Evolutionary conservation across 768 basidiomycete species (phyloP).

Genomic region (Dacryopinax primogenitus): DNA sequence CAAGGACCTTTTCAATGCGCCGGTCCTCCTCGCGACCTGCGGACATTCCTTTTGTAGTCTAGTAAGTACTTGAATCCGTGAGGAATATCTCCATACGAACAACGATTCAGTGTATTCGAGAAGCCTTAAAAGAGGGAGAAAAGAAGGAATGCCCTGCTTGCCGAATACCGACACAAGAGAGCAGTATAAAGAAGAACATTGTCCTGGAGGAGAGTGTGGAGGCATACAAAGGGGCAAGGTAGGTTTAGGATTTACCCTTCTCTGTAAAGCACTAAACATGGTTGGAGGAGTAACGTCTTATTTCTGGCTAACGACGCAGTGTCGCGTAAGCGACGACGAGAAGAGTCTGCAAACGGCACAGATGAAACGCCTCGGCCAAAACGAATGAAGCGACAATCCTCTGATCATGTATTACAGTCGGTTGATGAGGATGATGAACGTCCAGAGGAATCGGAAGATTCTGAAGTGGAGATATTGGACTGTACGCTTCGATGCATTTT

Average conservation of each 20-base stretch:
- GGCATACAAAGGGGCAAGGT: slow-evolving; percentile 68
- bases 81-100: background rate
- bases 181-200: slow-evolving; percentile 53
- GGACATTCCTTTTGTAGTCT: slow-evolving; percentile 75
- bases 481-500: slow-evolving; percentile 16
- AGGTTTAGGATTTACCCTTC: slow-evolving; percentile 15
- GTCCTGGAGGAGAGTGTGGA: slow-evolving; percentile 53
- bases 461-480: slow-evolving; percentile 17
- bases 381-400: background rate
- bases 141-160: slow-evolving; percentile 66
- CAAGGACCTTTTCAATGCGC: slow-evolving; percentile 56
- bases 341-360: slow-evolving; percentile 26
- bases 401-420: slow-evolving; percentile 6
- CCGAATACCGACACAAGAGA: slow-evolving; percentile 44
- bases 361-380: slow-evolving; percentile 13
- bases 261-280: background rate
- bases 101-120: slow-evolving; percentile 52
- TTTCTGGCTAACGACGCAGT: slow-evolving; percentile 1
- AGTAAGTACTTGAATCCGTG: slow-evolving; percentile 31
- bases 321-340: slow-evolving; percentile 16
- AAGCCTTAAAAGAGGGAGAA: slow-evolving; percentile 32
- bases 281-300: background rate
- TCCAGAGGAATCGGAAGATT: slow-evolving; percentile 12
- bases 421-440: background rate
- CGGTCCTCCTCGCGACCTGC: slow-evolving; percentile 51